These are phyloP conservation scores for Colletotrichum magnum DNA, from an alignment of 2,329 filamentous ascomycete species.

Conservation along the genomic window DNA sequence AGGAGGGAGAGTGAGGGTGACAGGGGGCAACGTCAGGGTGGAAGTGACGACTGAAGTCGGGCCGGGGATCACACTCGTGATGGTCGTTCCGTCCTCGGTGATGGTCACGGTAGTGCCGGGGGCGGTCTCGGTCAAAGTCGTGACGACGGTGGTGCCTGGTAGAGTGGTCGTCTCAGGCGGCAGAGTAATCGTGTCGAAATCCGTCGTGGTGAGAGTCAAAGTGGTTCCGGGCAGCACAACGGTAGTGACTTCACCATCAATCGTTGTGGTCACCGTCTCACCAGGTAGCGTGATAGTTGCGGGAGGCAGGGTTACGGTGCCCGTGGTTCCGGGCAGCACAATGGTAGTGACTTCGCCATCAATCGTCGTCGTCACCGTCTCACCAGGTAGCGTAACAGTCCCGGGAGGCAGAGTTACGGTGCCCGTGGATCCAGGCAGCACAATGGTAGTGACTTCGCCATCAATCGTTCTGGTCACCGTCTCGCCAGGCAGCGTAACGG, in stretches of 20 bases:
- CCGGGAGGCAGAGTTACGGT: slow-evolving; percentile 22
- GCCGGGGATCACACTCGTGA: slow-evolving; percentile 46
- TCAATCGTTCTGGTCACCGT: slow-evolving; percentile 13
- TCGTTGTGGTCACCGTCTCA: slow-evolving; percentile 45
- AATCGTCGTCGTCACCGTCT: slow-evolving; percentile 45
- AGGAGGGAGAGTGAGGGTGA: slow-evolving; percentile 48
- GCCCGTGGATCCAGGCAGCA: neutral
- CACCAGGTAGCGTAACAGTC: slow-evolving; percentile 26
- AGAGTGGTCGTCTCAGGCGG: slow-evolving; percentile 44
- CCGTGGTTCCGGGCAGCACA: slow-evolving; percentile 21
- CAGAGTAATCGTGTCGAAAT: slow-evolving; percentile 34
- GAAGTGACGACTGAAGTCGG: slow-evolving; percentile 42
- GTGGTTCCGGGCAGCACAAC: slow-evolving; percentile 33
- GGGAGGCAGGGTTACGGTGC: slow-evolving; percentile 10
- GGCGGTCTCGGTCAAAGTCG: slow-evolving; percentile 49
- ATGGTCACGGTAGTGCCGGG: slow-evolving; percentile 50
- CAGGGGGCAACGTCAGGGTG: slow-evolving; percentile 45
- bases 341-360: slow-evolving; percentile 41
- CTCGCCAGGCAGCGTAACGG: slow-evolving; percentile 15
- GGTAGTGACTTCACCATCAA: slow-evolving; percentile 41
- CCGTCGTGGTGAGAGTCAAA: slow-evolving; percentile 27
- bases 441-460: slow-evolving; percentile 4
- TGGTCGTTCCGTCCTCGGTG: slow-evolving; percentile 48
- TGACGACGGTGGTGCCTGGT: slow-evolving; percentile 49
- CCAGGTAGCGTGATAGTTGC: slow-evolving; percentile 23